Evolutionary conservation across 257 asterid species (phyloP).

Genomic region (Paulownia fortunei): DNA sequence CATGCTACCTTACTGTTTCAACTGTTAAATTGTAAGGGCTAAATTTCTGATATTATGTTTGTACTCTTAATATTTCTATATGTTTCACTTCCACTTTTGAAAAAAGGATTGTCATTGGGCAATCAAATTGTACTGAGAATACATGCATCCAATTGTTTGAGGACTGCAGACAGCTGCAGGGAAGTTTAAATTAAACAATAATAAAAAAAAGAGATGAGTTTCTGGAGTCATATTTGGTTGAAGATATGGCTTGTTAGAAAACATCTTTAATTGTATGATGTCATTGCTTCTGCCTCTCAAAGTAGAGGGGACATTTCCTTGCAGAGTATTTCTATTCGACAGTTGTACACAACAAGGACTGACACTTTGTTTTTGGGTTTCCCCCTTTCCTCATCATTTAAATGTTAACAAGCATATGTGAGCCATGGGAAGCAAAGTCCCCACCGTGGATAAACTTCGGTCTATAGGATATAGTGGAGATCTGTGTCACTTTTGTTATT

Average conservation of each 20-base stretch:
- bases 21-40: background rate
- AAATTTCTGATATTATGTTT: background rate
- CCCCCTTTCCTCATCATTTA: background rate
- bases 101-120: background rate
- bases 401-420: background rate
- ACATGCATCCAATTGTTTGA: background rate
- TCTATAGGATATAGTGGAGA: background rate
- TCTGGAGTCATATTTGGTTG: background rate
- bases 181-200: background rate
- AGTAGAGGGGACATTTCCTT: background rate
- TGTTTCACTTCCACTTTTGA: background rate
- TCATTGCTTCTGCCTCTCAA: background rate
- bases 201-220: background rate
- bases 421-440: background rate
- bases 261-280: background rate
- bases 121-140: background rate
- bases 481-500: background rate
- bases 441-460: background rate
- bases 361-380: background rate
- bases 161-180: background rate
- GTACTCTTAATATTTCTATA: background rate
- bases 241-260: background rate
- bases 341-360: background rate
- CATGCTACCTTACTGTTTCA: conserved; percentile 16
- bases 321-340: background rate